phyloP scores from a whole-genome alignment of 2,329 filamentous ascomycete species.

The Paracamarosporium sp. region DNA sequence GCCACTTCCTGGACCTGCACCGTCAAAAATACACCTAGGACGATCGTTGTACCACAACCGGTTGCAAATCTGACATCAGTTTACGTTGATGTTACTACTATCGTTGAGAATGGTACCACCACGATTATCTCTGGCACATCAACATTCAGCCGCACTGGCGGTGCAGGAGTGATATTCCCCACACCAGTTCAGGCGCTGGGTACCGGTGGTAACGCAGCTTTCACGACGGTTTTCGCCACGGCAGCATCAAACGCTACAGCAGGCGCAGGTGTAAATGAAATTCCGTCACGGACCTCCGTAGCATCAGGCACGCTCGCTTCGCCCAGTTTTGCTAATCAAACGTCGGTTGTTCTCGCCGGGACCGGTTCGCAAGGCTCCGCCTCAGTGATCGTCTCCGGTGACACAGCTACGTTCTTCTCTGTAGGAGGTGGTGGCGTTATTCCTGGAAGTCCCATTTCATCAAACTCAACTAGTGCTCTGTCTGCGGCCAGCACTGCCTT shows the following conservation, averaged over 20 bases:
- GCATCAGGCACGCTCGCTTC: not conserved
- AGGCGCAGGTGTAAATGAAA: constrained; percentile 16
- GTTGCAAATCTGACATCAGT: constrained; percentile 17
- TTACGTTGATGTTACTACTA: constrained; percentile 24
- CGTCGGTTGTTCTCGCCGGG: not conserved
- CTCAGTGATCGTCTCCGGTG: constrained; percentile 18
- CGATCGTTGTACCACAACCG: constrained; percentile 25
- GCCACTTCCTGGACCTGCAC: constrained; percentile 34
- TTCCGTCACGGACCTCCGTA: not conserved
- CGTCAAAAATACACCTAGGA: constrained; percentile 22
- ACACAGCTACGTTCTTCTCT: constrained; percentile 18
- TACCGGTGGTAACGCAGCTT: constrained; percentile 24
- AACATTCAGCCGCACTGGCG: constrained; percentile 20
- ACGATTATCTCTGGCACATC: constrained; percentile 32
- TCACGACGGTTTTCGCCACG: constrained; percentile 30
- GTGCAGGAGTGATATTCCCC: constrained; percentile 21
- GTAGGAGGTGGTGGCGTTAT: constrained; percentile 21
- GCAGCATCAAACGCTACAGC: constrained; percentile 24
- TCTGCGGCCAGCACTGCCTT: constrained; percentile 9
- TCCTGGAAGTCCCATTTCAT: constrained; percentile 4
- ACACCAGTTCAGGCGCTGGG: constrained; percentile 31
- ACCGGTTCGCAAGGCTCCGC: constrained; percentile 10
- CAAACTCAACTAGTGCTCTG: constrained; percentile 6
- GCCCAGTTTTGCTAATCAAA: constrained; percentile 12
- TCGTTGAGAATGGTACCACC: constrained; percentile 28